A percentile compares a stretch with the other conserved stretches of the same genome.
Evolutionary conservation across 2,329 filamentous ascomycete species (phyloP).

Genomic region (Neonectria neomacrospora): DNA sequence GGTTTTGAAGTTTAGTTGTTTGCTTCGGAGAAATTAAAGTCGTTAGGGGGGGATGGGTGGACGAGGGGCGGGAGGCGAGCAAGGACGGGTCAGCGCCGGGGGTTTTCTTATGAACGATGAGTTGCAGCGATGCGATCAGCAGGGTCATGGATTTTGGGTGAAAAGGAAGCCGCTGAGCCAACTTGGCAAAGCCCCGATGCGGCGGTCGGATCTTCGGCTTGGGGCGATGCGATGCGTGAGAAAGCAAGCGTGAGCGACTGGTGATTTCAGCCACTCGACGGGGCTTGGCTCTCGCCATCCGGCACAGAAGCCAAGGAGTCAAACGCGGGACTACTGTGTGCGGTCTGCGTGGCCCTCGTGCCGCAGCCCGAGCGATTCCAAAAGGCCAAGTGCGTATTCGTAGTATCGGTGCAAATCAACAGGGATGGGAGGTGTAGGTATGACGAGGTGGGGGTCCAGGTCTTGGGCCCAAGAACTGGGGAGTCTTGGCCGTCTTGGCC

Average conservation of each 20-base stretch:
- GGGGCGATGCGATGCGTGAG: constrained; percentile 16
- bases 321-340: constrained; percentile 14
- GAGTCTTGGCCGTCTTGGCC: too few species aligned
- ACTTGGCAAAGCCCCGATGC: not conserved
- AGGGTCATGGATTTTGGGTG: constrained; percentile 21
- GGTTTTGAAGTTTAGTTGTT: constrained; percentile 7
- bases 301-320: constrained; percentile 23
- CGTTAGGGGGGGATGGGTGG: constrained; percentile 26
- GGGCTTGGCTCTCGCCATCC: constrained; percentile 26
- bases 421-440: not conserved
- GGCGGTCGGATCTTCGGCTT: constrained; percentile 39
- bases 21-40: constrained; percentile 36
- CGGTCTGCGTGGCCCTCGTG: constrained; percentile 17
- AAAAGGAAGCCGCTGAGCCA: constrained; percentile 30
- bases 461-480: not conserved
- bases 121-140: constrained; percentile 31
- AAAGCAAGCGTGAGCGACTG: constrained; percentile 6
- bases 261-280: constrained; percentile 17
- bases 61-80: constrained; percentile 4
- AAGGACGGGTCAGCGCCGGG: constrained; percentile 17
- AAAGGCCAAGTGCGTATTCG: constrained; percentile 7
- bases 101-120: constrained; percentile 40
- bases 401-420: not conserved
- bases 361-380: constrained; percentile 21
- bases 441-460: not conserved